These are phyloP conservation scores for Westerdykella sp. DNA, from an alignment of 2,329 filamentous ascomycete genomes.

Conservation along the genomic window DNA sequence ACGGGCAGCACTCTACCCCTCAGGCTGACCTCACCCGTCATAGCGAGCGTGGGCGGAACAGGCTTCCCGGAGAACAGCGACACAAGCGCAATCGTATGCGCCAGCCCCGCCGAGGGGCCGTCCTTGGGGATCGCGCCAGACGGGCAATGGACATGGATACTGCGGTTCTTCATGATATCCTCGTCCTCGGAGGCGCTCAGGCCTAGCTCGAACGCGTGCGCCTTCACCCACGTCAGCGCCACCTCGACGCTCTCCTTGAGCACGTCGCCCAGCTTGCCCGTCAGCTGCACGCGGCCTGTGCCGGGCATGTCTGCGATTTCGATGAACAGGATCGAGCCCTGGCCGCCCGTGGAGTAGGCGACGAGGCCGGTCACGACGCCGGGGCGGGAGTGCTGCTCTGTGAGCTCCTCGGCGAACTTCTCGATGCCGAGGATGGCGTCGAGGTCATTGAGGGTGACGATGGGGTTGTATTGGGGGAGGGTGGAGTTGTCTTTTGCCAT, in stretches of 20 bases:
- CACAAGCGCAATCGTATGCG: conserved; percentile 88
- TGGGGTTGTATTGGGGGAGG: conserved; percentile 61
- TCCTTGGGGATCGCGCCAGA: conserved; percentile 95
- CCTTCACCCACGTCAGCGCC: conserved; percentile 93
- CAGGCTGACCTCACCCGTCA: conserved; percentile 79
- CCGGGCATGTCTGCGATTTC: conserved; percentile 98
- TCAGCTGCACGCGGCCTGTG: conserved; percentile 84
- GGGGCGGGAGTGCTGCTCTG: conserved; percentile 72
- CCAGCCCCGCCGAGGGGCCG: conserved; percentile 74
- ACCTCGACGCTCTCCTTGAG: conserved; percentile 97
- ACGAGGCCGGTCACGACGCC: conserved; percentile 95
- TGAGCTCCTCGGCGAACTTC: conserved; percentile 90
- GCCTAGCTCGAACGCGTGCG: conserved; percentile 85
- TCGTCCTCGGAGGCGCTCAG: conserved; percentile 72
- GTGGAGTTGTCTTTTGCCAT: conserved; percentile 74
- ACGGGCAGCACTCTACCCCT: conserved; percentile 88
- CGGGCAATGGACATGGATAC: conserved; percentile 93
- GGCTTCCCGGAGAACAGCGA: conserved; percentile 79
- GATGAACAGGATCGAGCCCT: conserved; percentile 96
- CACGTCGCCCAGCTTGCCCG: conserved; percentile 91
- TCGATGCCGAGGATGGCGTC: conserved; percentile 90
- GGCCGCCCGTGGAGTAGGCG: conserved; percentile 85
- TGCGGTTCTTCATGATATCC: conserved; percentile 93
- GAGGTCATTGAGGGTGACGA: conserved; percentile 70
- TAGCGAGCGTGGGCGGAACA: conserved; percentile 86